Evolutionary conservation across 2,329 filamentous ascomycete species (phyloP).

Genomic region (Moelleriella libera): DNA sequence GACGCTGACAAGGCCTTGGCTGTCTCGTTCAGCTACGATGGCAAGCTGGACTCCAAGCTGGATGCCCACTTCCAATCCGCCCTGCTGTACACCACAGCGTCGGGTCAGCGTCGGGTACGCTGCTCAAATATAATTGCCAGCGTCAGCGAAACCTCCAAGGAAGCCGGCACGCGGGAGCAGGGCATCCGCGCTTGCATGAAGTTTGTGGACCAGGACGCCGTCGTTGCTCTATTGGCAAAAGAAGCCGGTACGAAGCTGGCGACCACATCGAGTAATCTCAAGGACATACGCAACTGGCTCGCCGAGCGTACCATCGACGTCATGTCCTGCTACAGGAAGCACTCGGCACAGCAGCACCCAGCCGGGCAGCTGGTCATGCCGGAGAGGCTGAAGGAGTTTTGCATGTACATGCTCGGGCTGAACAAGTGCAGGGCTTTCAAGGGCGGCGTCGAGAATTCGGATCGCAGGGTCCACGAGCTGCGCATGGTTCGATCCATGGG

Average conservation of each 20-base stretch:
- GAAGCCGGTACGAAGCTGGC: conserved; percentile 81
- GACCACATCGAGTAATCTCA: conserved; percentile 54
- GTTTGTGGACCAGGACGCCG: conserved; percentile 90
- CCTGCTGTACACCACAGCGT: conserved; percentile 83
- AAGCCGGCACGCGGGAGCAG: conserved; percentile 21
- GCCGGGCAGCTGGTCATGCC: conserved; percentile 89
- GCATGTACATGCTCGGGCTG: conserved; percentile 87
- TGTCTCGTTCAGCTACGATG: conserved; percentile 88
- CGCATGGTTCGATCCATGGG: conserved; percentile 84
- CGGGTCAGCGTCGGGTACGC: conserved; percentile 75
- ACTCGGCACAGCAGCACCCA: conserved; percentile 74
- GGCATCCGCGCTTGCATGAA: conserved; percentile 75
- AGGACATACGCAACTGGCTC: conserved; percentile 70
- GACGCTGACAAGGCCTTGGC: conserved; percentile 89
- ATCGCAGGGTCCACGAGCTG: conserved; percentile 83
- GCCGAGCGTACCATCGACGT: conserved; percentile 91
- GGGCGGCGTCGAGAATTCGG: conserved; percentile 77
- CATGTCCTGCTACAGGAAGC: conserved; percentile 80
- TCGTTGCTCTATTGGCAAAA: conserved; percentile 78
- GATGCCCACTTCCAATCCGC: conserved; percentile 97
- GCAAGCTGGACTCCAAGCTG: conserved; percentile 90
- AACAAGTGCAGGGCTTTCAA: conserved; percentile 90
- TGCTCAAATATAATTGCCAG: conserved; percentile 91
- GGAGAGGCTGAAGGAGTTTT: conserved; percentile 89
- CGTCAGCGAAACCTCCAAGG: conserved; percentile 54